These are phyloP conservation scores for Leccinum uliginosum DNA, from an alignment of 768 basidiomycete genomes.

Conservation along the genomic window DNA sequence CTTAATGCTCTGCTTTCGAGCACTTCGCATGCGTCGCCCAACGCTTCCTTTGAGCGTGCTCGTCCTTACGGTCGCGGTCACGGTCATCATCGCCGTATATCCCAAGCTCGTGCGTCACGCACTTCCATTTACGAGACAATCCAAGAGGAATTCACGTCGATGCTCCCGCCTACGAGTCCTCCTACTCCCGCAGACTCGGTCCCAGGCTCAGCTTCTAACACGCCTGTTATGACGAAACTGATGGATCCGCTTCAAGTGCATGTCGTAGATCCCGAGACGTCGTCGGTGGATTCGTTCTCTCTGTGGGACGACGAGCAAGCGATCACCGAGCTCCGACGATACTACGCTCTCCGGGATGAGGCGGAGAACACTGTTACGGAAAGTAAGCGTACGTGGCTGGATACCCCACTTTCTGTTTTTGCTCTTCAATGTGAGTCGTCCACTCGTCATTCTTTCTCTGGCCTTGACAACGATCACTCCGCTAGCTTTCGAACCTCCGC, in stretches of 20 bases:
- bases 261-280: constrained; percentile 54
- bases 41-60: constrained; percentile 35
- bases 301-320: constrained; percentile 70
- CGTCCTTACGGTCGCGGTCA: constrained; percentile 50
- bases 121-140: constrained; percentile 78
- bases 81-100: constrained; percentile 69
- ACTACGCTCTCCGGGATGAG: constrained; percentile 66
- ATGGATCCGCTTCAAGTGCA: constrained; percentile 41
- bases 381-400: constrained; percentile 60
- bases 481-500: constrained; percentile 68
- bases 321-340: constrained; percentile 58
- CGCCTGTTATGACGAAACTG: constrained; percentile 14
- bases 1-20: constrained; percentile 56
- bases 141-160: constrained; percentile 56
- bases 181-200: constrained; percentile 8
- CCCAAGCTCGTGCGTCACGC: constrained; percentile 57
- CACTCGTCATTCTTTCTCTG: not conserved
- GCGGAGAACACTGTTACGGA: constrained; percentile 62
- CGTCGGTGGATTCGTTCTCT: constrained; percentile 40
- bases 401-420: constrained; percentile 71
- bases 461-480: not conserved
- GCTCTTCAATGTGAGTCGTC: constrained; percentile 62
- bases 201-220: constrained; percentile 29
- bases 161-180: constrained; percentile 26
- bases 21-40: constrained; percentile 47